Evolutionary conservation across 1,284 basidiomycete genomes (phyloP), one percentile per base, ranked within the genome.

Genomic region (Microbotryum saponariae): DNA sequence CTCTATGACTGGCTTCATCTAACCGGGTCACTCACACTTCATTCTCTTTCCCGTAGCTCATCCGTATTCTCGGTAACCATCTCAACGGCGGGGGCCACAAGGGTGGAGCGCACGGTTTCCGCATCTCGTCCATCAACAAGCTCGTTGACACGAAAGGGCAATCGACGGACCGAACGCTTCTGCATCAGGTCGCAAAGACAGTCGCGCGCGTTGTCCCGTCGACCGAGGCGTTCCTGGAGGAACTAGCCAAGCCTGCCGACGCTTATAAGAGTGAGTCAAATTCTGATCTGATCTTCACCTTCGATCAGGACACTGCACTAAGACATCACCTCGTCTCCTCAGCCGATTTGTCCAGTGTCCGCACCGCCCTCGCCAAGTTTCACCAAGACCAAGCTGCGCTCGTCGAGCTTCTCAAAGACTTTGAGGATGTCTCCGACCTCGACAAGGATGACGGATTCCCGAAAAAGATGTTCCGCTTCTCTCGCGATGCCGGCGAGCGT

Each of bases 61-160:
- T 98, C 67, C 83, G 98, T 14, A 82, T 96, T 70, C 85, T 98
- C 73, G 94, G 94, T 64, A 98, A 98, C 76, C 98, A 91, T 75
- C 91, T 98, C 85, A 98, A 98, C 74, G 91, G 92, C 27, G 89
- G 91, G 49, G 92, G 93, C 65, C 84, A 92, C 72, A 97, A 97
- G 74, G 94, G 94, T 64, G 94, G 93, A 31, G 96, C 96, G 0
- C 96, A 91, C 72, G 94, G 94, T 60, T 98, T 98, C 83, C 86
- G 89, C 73, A 86, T 97, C 63, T 91, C 89, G 76, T 96, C 91
- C 76, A 96, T 98, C 78, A 98, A 98, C 79, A 93, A 92, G 89
- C 81, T 98, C 56, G 94, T 97, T 49, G 96, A 98, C 73, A 98
- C 94, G 4, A 98, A 98, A 77, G 68, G 72, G 16, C 75, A 55